phyloP scores from a whole-genome alignment of 768 basidiomycete genomes.

The Pleurotus djamor region DNA sequence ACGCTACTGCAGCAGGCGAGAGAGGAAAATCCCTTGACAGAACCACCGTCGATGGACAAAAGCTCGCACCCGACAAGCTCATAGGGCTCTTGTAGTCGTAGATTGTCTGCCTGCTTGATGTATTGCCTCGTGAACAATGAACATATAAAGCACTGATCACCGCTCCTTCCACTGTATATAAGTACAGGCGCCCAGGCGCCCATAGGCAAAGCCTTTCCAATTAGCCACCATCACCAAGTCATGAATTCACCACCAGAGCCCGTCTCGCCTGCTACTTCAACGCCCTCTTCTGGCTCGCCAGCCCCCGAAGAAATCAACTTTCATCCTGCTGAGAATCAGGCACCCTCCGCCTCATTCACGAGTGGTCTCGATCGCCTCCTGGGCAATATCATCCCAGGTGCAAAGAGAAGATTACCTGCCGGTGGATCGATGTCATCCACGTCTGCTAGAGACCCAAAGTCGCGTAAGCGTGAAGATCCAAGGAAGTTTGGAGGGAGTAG shows the following conservation, averaged over 20 bases:
- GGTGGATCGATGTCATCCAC: constrained; percentile 39
- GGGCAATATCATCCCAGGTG: constrained; percentile 11
- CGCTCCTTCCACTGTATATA: background rate
- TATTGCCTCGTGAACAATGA: too few species aligned
- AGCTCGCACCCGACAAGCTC: background rate
- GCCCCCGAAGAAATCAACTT: constrained; percentile 36
- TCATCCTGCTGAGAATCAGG: constrained; percentile 31
- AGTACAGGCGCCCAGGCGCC: background rate
- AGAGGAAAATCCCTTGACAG: constrained; percentile 73
- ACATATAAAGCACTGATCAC: too few species aligned
- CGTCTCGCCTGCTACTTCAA: constrained; percentile 34
- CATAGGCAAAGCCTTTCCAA: background rate
- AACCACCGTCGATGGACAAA: constrained; percentile 39
- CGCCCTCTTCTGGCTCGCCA: constrained; percentile 40
- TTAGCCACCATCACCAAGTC: background rate
- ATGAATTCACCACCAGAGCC: constrained; percentile 44
- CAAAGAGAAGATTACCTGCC: constrained; percentile 52
- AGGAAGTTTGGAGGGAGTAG: constrained; percentile 15
- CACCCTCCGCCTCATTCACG: constrained; percentile 8
- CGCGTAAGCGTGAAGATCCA: constrained; percentile 45
- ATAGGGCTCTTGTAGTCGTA: background rate
- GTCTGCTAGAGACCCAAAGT: constrained; percentile 48
- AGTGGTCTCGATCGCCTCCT: background rate
- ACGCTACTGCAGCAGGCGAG: constrained; percentile 77
- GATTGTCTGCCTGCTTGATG: too few species aligned